phyloP scores from a whole-genome alignment of 768 basidiomycete genomes.

The Pleurotus platypus region DNA sequence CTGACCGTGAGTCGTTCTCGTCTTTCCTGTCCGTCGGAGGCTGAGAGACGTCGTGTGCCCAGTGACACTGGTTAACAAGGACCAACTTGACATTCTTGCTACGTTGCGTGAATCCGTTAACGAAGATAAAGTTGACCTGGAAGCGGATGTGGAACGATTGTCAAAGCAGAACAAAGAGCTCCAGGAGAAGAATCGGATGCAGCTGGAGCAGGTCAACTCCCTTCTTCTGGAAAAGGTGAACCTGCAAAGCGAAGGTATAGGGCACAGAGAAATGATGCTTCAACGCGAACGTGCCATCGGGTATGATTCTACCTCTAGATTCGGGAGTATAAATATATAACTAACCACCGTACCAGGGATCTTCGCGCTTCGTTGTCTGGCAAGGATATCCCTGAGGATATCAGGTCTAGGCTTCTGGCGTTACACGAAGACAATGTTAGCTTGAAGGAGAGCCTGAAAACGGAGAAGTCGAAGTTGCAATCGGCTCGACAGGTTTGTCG shows the following conservation, averaged over 20 bases:
- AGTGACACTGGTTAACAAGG: slow-evolving; percentile 92
- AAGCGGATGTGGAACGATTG: slow-evolving; percentile 61
- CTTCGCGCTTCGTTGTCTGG: slow-evolving; percentile 74
- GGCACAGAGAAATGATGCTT: slow-evolving; percentile 82
- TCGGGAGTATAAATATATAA: too few relatives aligned
- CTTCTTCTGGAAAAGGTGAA: slow-evolving; percentile 91
- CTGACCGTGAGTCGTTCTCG: slow-evolving; percentile 61
- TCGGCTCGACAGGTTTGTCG: slow-evolving; percentile 48
- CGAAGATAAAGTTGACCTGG: slow-evolving; percentile 78
- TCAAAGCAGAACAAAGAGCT: slow-evolving; percentile 68
- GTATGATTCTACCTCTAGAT: slow-evolving; percentile 29
- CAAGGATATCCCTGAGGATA: slow-evolving; percentile 78
- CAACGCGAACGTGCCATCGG: slow-evolving; percentile 85
- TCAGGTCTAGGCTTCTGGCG: slow-evolving; percentile 68
- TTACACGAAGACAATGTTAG: slow-evolving; percentile 76
- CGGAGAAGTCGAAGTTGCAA: slow-evolving; percentile 67
- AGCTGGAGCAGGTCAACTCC: slow-evolving; percentile 81
- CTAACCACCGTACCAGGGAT: slow-evolving; percentile 44
- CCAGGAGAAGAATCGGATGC: slow-evolving; percentile 83
- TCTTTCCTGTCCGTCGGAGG: slow-evolving; percentile 5
- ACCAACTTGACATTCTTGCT: slow-evolving; percentile 87
- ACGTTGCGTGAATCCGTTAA: slow-evolving; percentile 85
- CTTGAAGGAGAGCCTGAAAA: slow-evolving; percentile 70
- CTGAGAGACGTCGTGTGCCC: neutral
- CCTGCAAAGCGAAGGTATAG: slow-evolving; percentile 87